Base-by-base conservation (phyloP, 106 monocot species). In the Dioscorea zingiberensis region DNA sequence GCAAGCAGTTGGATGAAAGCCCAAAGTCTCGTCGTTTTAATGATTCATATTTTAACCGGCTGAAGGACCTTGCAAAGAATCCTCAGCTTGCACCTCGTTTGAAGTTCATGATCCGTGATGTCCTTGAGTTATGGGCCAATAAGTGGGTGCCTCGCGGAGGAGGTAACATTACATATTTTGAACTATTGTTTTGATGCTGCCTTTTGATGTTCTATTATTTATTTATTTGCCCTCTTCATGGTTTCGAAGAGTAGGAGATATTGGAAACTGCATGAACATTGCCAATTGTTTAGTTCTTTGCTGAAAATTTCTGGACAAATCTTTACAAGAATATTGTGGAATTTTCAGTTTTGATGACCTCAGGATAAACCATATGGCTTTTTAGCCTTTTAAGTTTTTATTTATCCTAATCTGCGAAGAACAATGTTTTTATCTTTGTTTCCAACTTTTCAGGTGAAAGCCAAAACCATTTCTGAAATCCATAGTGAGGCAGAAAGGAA, bases 391-490 rank as follows among this genome's bases (percentile, higher is more conserved):
- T n/a, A n/a, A n/a, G n/a, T n/a, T n/a, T n/a, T n/a, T n/a, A n/a
- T n/a, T n/a, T n/a, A n/a, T n/a, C n/a, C n/a, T n/a, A n/a, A n/a
- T n/a, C n/a, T n/a, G n/a, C 2, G 38, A 38, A 8, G 38, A 30
- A 30, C 10, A 2, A 38, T 38, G 9, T 38, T 38, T 47, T 45
- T 4, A 17, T 26, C 12, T 58, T 21, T 38, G 10, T 26, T 21
- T 38, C 11, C 16, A 19, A 15, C n/a, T 63, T 21, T 70, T 21
- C 78, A 92, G 92, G 67, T 92, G 7, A 98, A 89, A 69, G 97
- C 97, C 19, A 98, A 98, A 76, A 98, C 83, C 28, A 92, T 98
- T 47, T 77, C 77, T 66, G 97, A 92, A 74, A 92, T 98, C 72
- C 97, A 98, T 57, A 73, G 77, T 6, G 97, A 98, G 54, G 97